phyloP scores from a whole-genome alignment of 371 early-diverging fungal species.

The Rhizomucor pusillus region DNA sequence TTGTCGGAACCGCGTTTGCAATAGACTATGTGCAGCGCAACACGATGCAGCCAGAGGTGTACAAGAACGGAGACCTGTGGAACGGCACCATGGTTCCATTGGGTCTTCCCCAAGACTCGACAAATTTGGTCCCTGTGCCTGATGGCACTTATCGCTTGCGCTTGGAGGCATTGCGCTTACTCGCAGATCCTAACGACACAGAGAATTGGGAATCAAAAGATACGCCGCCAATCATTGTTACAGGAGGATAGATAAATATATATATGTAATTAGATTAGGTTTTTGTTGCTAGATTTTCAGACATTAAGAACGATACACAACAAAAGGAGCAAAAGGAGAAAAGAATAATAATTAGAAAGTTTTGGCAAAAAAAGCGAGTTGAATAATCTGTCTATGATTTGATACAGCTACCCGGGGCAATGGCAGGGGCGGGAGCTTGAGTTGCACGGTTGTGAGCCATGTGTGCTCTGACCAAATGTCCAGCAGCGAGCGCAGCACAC shows the following conservation, averaged over 20 bases:
- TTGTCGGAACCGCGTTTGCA: slow-evolving; percentile 3
- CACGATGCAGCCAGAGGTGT: slow-evolving; percentile 1
- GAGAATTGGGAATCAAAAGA: slow-evolving; percentile 16
- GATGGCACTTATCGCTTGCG: slow-evolving; percentile 14
- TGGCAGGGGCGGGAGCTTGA: slow-evolving; percentile 7
- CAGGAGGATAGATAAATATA: no score
- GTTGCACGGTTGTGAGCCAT: slow-evolving; percentile 80
- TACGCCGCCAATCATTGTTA: slow-evolving; percentile 11
- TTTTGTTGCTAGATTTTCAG: no score
- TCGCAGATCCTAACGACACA: slow-evolving; percentile 13
- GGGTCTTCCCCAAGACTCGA: neutral
- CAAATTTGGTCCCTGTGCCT: neutral
- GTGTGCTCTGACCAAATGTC: slow-evolving; percentile 80
- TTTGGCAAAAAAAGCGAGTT: no score
- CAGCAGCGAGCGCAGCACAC: slow-evolving; percentile 83
- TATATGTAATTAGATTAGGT: no score
- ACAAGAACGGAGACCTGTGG: slow-evolving; percentile 8
- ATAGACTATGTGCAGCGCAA: slow-evolving; percentile 11
- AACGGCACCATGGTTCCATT: slow-evolving; percentile 14
- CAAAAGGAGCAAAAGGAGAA: no score
- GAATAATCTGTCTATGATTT: slow-evolving; percentile 13
- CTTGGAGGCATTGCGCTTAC: slow-evolving; percentile 12
- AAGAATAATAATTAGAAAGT: no score
- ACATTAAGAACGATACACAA: no score
- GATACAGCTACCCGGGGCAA: slow-evolving; percentile 17